Conservation (phyloP, 169 alveolate genomes). For the Cryptosporidium ryanae region DNA sequence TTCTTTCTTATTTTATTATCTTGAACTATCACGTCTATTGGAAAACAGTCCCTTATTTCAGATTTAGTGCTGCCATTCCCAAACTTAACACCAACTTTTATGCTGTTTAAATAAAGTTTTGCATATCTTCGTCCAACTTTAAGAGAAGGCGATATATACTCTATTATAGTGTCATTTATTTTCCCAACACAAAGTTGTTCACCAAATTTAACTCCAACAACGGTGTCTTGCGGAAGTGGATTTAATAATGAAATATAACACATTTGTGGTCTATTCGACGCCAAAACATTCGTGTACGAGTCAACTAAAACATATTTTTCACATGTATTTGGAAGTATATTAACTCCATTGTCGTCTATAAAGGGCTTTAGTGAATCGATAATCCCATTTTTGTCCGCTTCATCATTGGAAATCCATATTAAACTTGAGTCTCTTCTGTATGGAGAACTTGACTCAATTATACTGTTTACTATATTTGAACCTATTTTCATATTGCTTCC, state of each 20-base stretch:
- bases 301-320: constrained; percentile 46
- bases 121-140: constrained; percentile 58
- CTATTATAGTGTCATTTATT: constrained; percentile 46
- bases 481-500: constrained; percentile 13
- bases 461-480: constrained; percentile 13
- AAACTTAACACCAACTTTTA: constrained; percentile 46
- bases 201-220: constrained; percentile 61
- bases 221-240: constrained; percentile 44
- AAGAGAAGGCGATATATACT: constrained; percentile 50
- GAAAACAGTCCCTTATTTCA: constrained; percentile 42
- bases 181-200: constrained; percentile 46
- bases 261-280: constrained; percentile 34
- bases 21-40: constrained; percentile 53
- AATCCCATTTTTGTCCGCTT: background rate
- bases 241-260: constrained; percentile 40
- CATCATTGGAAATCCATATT: constrained; percentile 20
- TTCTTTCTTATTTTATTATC: constrained; percentile 6
- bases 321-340: constrained; percentile 14
- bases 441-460: constrained; percentile 23
- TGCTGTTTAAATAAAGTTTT: constrained; percentile 35
- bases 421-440: constrained; percentile 43
- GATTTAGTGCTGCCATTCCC: constrained; percentile 55
- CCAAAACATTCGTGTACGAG: constrained; percentile 38
- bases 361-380: background rate
- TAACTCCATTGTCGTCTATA: constrained; percentile 11